Evolutionary conservation across 345 rosid species (phyloP).

Genomic region (Rhodamnia rubescens): DNA sequence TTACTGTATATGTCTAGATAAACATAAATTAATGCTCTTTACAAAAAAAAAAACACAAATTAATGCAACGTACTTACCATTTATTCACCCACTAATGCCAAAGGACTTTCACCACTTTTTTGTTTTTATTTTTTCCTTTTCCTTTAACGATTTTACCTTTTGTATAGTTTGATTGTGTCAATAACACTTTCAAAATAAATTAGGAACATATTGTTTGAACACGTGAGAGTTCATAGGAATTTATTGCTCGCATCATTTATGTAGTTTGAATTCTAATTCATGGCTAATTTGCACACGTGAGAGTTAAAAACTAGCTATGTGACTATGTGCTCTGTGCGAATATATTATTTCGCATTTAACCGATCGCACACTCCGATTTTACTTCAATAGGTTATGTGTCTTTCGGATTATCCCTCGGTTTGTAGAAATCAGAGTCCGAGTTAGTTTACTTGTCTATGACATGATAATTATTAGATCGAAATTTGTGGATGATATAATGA

Average conservation of each 20-base stretch:
- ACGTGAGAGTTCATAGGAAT: too few species aligned
- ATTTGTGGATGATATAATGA: neutral
- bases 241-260: too few species aligned
- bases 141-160: neutral
- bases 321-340: too few species aligned
- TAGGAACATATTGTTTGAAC: neutral
- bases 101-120: neutral
- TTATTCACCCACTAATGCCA: neutral
- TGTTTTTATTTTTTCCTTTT: neutral
- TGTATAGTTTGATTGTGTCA: neutral
- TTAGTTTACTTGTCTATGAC: neutral
- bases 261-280: too few species aligned
- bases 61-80: neutral
- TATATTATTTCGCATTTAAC: neutral
- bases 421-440: neutral
- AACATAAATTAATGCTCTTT: neutral
- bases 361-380: neutral
- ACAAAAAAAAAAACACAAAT: neutral
- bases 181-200: neutral
- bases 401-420: neutral
- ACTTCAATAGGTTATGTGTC: neutral
- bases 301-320: neutral
- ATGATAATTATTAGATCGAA: neutral
- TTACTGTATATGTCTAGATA: neutral
- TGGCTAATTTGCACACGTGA: neutral